Conservation (phyloP, 2,329 filamentous ascomycete genomes). For the Aspergillus persii region DNA sequence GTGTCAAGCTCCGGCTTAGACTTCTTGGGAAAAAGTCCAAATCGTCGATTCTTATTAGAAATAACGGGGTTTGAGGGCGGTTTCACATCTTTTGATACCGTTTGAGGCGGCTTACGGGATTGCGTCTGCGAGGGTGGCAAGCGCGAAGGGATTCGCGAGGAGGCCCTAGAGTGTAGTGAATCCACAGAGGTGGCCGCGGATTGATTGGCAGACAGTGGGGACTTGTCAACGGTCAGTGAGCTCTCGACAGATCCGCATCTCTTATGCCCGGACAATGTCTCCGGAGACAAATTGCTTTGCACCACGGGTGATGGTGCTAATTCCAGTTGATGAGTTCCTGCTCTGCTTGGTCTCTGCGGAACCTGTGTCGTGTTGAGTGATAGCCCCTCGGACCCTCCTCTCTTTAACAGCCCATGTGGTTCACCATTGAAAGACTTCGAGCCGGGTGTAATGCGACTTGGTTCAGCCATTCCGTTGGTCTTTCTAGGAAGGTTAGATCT, state of each 20-base stretch:
- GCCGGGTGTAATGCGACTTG: background rate
- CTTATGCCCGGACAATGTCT: constrained; percentile 50
- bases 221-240: constrained; percentile 33
- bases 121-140: constrained; percentile 31
- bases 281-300: constrained; percentile 53
- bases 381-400: constrained; percentile 12
- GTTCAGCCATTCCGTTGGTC: constrained; percentile 31
- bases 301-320: constrained; percentile 54
- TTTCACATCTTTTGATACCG: constrained; percentile 30
- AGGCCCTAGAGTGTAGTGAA: constrained; percentile 35
- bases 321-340: constrained; percentile 64
- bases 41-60: constrained; percentile 55
- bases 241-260: constrained; percentile 51
- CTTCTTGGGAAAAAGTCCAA: constrained; percentile 74
- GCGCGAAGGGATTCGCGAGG: constrained; percentile 33
- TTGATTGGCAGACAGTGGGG: constrained; percentile 28
- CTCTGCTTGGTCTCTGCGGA: constrained; percentile 64
- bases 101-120: constrained; percentile 36
- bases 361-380: constrained; percentile 36
- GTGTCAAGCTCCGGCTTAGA: constrained; percentile 61
- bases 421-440: background rate
- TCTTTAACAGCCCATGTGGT: background rate
- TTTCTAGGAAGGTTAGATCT: constrained; percentile 48
- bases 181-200: constrained; percentile 37
- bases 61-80: constrained; percentile 26